A percentile compares a stretch with the other conserved stretches of the same genome.
These are phyloP conservation scores for Penicillium sp. DNA, from an alignment of 2,329 filamentous ascomycete species.

Conservation along the genomic window DNA sequence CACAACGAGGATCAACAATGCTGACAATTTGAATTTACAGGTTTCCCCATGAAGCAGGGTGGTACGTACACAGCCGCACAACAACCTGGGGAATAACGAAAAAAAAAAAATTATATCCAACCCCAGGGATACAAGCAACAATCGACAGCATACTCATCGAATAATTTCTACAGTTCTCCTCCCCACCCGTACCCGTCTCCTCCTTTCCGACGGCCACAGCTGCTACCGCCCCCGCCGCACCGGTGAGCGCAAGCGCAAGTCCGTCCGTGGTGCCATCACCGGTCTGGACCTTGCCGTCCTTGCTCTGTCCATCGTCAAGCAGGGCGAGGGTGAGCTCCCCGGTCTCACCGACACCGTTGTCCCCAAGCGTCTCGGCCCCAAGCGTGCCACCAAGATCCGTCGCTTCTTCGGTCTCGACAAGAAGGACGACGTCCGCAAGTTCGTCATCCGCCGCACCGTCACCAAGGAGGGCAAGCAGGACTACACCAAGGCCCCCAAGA, in stretches of 20 bases:
- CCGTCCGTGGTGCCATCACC: conserved; percentile 93
- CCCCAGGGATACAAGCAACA: conserved; percentile 4
- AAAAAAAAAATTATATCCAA: conserved; percentile 1
- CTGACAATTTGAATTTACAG: conserved; percentile 26
- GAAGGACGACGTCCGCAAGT: conserved; percentile 99
- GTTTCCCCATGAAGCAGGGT: conserved; percentile 99
- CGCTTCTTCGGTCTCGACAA: conserved; percentile 99
- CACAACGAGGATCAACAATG: conserved; percentile 4
- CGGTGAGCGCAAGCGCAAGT: conserved; percentile 99
- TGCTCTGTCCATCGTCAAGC: conserved; percentile 92
- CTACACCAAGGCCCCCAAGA: conserved; percentile 99
- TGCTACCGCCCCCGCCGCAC: conserved; percentile 98
- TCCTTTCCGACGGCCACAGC: conserved; percentile 87
- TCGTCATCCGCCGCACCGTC: conserved; percentile 98
- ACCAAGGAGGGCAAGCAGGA: conserved; percentile 91
- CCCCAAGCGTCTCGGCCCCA: conserved; percentile 98
- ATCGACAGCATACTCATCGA: conserved; percentile 23
- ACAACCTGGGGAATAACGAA: conserved; percentile 10
- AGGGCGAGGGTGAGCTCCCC: conserved; percentile 87
- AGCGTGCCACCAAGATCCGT: conserved; percentile 99
- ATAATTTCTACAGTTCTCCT: conserved; percentile 56
- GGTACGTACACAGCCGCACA: conserved; percentile 35
- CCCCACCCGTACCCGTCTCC: conserved; percentile 94
- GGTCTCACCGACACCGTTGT: conserved; percentile 95
- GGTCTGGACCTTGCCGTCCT: conserved; percentile 90